phyloP scores from a whole-genome alignment of 805 yeast species.

The Lipomyces yamadae region DNA sequence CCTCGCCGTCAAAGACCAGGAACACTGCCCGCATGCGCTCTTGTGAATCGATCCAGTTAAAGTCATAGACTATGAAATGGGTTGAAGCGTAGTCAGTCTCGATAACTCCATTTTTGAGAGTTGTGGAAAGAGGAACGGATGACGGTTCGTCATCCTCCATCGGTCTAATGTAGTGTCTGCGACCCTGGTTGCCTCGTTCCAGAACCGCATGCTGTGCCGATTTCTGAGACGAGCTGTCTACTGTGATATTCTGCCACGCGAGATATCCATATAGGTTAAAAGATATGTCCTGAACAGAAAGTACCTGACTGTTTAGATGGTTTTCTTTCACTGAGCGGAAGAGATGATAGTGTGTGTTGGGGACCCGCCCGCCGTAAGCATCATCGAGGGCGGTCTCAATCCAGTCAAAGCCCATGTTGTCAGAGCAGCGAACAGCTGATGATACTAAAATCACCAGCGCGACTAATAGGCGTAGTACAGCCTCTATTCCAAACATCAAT shows the following conservation, averaged over 20 bases:
- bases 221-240: background rate
- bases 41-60: background rate
- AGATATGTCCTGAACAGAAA: background rate
- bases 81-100: constrained; percentile 1
- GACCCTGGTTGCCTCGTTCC: background rate
- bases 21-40: background rate
- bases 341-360: background rate
- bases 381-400: constrained; percentile 3
- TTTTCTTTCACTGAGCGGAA: background rate
- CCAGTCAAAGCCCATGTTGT: background rate
- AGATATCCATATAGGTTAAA: background rate
- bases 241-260: constrained; percentile 4
- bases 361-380: background rate
- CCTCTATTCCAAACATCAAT: too few relatives aligned
- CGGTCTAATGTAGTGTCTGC: background rate
- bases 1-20: constrained; percentile 4
- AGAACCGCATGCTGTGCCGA: background rate
- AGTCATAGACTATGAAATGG: background rate
- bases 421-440: too few relatives aligned
- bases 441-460: too few relatives aligned
- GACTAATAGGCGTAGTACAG: too few relatives aligned
- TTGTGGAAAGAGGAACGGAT: background rate
- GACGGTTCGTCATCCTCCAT: background rate
- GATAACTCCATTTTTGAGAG: constrained; percentile 7
- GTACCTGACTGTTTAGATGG: background rate